Evolutionary conservation across 768 basidiomycete species (phyloP).

Genomic region (Boletellus sp.): DNA sequence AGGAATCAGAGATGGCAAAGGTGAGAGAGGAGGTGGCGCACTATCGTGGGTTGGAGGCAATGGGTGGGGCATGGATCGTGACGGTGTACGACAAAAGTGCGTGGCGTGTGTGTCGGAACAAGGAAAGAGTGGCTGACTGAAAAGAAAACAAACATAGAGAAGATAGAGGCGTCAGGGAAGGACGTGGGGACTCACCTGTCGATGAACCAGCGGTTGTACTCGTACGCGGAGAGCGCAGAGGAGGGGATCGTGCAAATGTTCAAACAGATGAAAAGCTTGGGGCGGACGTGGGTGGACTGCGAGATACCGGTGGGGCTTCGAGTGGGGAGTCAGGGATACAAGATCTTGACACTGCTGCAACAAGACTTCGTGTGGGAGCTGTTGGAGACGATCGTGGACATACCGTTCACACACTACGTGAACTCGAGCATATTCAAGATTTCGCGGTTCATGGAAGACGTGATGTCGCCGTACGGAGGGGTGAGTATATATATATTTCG

Average conservation of each 20-base stretch:
- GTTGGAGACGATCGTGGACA: background rate
- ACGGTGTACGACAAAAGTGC: background rate
- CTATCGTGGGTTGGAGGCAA: background rate
- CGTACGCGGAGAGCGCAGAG: background rate
- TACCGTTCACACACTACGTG: background rate
- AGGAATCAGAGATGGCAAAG: background rate
- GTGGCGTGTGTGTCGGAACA: too few species aligned
- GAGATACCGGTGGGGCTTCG: background rate
- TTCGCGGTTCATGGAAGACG: background rate
- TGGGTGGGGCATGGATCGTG: background rate
- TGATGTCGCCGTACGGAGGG: background rate
- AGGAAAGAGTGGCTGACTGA: too few species aligned
- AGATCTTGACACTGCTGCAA: background rate
- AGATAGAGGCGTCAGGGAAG: background rate
- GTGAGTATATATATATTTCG: too few species aligned
- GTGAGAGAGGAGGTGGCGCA: background rate
- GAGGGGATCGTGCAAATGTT: background rate
- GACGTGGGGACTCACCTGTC: background rate
- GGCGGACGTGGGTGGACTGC: background rate
- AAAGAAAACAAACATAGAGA: background rate
- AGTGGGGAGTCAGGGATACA: background rate
- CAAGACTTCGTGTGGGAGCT: background rate
- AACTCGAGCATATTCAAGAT: conserved; percentile 1
- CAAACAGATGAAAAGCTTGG: background rate
- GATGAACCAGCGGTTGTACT: background rate